Evolutionary conservation across 345 rosid species (phyloP).

Genomic region (Corchorus olitorius): DNA sequence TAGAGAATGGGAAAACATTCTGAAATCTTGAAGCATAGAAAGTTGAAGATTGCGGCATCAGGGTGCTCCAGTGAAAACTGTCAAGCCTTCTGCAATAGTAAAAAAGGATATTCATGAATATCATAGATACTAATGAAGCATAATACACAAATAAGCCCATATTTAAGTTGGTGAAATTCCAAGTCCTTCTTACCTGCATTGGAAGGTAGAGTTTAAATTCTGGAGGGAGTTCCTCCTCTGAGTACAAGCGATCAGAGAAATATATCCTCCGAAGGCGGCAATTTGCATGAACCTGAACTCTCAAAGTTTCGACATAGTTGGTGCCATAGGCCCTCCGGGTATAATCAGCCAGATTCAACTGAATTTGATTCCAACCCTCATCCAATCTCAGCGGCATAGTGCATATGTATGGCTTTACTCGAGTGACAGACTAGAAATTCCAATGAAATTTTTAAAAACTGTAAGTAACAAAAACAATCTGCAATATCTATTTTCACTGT

Average conservation of each 20-base stretch:
- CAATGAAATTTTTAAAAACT: background rate
- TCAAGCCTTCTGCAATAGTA: constrained; percentile 56
- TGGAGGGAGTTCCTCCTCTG: constrained; percentile 97
- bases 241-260: constrained; percentile 90
- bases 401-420: constrained; percentile 94
- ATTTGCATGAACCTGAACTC: constrained; percentile 96
- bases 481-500: background rate
- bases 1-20: background rate
- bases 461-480: background rate
- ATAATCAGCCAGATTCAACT: constrained; percentile 87
- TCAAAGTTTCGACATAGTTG: constrained; percentile 89
- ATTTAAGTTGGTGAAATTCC: background rate
- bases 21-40: background rate
- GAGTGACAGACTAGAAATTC: constrained; percentile 68
- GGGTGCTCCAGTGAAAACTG: background rate
- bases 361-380: constrained; percentile 97
- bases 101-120: constrained; percentile 11
- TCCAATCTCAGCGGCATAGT: constrained; percentile 96
- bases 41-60: constrained; percentile 1
- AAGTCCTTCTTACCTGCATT: constrained; percentile 59
- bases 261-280: constrained; percentile 90
- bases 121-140: background rate
- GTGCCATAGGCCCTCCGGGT: constrained; percentile 96
- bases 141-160: background rate
- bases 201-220: constrained; percentile 96